Percentiles rank a stretch among this genome's conserved stretches.
Evolutionary conservation across 208 protist genomes (phyloP).

Genomic region (Crithidia thermophila): DNA sequence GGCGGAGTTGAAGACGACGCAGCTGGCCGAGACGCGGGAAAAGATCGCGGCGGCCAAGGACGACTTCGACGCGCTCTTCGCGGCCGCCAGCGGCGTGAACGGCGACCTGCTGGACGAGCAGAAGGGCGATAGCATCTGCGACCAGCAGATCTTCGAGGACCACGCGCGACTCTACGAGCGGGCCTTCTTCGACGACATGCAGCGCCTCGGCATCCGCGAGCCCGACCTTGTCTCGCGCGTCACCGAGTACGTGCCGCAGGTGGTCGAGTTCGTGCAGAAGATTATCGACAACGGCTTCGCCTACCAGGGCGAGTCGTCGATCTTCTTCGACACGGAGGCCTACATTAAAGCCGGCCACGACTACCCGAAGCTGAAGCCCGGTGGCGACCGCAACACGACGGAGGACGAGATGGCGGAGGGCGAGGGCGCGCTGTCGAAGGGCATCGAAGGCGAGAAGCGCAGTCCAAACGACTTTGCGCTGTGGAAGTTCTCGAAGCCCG

Average conservation of each 20-base stretch:
- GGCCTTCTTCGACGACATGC: conserved; percentile 95
- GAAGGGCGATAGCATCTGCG: conserved; percentile 61
- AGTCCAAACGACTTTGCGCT: conserved; percentile 97
- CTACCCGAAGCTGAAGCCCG: conserved; percentile 94
- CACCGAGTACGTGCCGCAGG: conserved; percentile 98
- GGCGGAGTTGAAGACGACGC: conserved; percentile 64
- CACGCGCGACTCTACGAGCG: conserved; percentile 90
- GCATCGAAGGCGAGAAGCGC: conserved; percentile 87
- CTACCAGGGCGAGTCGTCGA: conserved; percentile 91
- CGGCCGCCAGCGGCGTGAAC: conserved; percentile 65
- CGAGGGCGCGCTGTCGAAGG: conserved; percentile 77
- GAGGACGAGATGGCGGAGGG: conserved; percentile 93
- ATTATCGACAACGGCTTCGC: conserved; percentile 97
- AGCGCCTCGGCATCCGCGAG: conserved; percentile 79
- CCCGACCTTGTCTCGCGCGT: conserved; percentile 97
- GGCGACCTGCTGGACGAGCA: conserved; percentile 84
- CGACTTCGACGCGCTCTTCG: conserved; percentile 58
- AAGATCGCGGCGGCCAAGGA: conserved; percentile 56
- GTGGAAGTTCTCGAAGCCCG: conserved; percentile 97
- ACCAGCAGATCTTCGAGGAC: conserved; percentile 89
- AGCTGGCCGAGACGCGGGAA: conserved; percentile 61
- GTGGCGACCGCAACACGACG: conserved; percentile 60
- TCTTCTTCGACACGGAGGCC: conserved; percentile 97
- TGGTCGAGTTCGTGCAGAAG: conserved; percentile 93
- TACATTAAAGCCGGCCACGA: conserved; percentile 86